phyloP scores from a whole-genome alignment of 2,329 filamentous ascomycete species.

The Phaeosphaeriaceae sp. region DNA sequence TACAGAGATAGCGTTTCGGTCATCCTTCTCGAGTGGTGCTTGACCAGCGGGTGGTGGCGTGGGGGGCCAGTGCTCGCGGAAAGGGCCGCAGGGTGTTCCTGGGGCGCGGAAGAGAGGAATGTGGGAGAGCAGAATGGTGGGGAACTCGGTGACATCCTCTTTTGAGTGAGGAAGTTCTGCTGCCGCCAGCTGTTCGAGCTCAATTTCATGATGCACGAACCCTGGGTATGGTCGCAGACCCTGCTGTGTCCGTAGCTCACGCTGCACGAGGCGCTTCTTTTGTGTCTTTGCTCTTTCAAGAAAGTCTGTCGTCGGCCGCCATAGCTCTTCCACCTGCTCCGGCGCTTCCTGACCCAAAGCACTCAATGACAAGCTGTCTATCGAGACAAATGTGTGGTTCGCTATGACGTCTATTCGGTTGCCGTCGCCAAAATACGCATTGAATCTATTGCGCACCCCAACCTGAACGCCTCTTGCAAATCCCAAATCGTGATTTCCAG shows the following conservation, averaged over 20 bases:
- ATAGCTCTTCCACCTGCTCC: constrained; percentile 67
- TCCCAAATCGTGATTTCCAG: constrained; percentile 94
- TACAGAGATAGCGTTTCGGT: constrained; percentile 80
- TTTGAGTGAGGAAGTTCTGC: constrained; percentile 44
- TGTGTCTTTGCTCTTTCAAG: constrained; percentile 69
- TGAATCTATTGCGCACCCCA: constrained; percentile 81
- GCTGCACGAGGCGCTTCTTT: constrained; percentile 72
- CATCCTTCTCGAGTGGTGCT: constrained; percentile 64
- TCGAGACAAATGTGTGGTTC: constrained; percentile 93
- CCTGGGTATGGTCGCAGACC: constrained; percentile 64
- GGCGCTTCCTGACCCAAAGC: constrained; percentile 66
- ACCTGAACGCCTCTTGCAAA: constrained; percentile 86
- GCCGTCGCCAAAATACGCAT: constrained; percentile 86
- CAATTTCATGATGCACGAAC: constrained; percentile 67
- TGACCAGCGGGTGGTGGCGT: constrained; percentile 67
- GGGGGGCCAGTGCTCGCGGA: constrained; percentile 83
- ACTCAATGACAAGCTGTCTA: constrained; percentile 88
- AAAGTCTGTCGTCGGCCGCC: constrained; percentile 78
- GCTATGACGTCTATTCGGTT: constrained; percentile 91
- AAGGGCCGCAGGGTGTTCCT: constrained; percentile 85
- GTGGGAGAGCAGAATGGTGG: constrained; percentile 88
- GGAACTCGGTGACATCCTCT: constrained; percentile 68
- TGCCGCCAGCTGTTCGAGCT: constrained; percentile 53
- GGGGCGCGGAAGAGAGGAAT: constrained; percentile 85
- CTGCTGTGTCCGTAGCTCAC: constrained; percentile 71